Conservation (phyloP, 2,329 filamentous ascomycete genomes). For the Pyrenophora graminea region DNA sequence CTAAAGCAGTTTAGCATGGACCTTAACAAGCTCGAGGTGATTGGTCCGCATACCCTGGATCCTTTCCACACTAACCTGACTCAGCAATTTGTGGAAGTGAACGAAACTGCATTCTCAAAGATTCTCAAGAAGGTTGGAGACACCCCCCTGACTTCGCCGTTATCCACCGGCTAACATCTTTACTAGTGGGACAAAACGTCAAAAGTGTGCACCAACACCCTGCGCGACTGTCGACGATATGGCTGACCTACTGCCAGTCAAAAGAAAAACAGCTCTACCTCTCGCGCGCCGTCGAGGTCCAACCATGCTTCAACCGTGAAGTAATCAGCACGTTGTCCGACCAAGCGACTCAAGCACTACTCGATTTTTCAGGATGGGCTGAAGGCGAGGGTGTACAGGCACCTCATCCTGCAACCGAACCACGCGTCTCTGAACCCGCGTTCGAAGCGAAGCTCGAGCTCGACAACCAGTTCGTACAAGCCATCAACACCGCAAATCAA, state of each 20-base stretch:
- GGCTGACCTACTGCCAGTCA: slow-evolving; percentile 60
- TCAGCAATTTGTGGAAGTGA: slow-evolving; percentile 96
- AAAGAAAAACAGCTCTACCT: slow-evolving; percentile 98
- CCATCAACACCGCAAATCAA: slow-evolving; percentile 79
- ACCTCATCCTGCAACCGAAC: slow-evolving; percentile 40
- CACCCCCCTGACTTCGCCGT: neutral
- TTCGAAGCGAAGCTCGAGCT: slow-evolving; percentile 80
- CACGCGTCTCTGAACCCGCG: slow-evolving; percentile 38
- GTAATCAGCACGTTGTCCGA: slow-evolving; percentile 97
- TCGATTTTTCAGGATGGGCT: slow-evolving; percentile 94
- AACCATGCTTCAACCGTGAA: slow-evolving; percentile 96
- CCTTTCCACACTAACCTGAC: slow-evolving; percentile 31
- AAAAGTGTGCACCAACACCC: slow-evolving; percentile 62
- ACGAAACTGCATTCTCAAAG: slow-evolving; percentile 96
- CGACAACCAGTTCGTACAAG: slow-evolving; percentile 85
- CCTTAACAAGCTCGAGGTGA: slow-evolving; percentile 83
- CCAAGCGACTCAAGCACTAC: slow-evolving; percentile 91
- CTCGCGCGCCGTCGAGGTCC: slow-evolving; percentile 92
- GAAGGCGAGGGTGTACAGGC: slow-evolving; percentile 91
- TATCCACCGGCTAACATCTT: slow-evolving; percentile 41
- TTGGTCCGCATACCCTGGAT: slow-evolving; percentile 27
- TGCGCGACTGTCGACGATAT: slow-evolving; percentile 15
- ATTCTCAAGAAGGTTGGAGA: slow-evolving; percentile 85
- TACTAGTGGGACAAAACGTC: slow-evolving; percentile 94
- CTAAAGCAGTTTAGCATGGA: slow-evolving; percentile 97